These are phyloP conservation scores for Eustoma russellianum DNA, from an alignment of 257 asterid species.

Conservation along the genomic window DNA sequence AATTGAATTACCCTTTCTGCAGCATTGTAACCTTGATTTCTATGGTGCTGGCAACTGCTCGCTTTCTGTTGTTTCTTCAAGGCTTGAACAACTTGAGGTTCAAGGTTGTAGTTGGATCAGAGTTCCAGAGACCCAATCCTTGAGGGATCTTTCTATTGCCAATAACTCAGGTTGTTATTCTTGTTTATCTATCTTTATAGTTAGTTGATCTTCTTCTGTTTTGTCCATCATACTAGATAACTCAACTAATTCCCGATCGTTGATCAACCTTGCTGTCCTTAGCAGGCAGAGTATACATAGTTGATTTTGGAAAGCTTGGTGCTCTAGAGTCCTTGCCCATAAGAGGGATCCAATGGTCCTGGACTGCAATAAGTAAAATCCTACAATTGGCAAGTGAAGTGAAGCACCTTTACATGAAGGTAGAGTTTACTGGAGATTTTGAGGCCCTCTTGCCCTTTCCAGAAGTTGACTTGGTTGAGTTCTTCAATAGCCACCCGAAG, in stretches of 20 bases:
- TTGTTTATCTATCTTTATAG: neutral
- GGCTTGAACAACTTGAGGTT: conserved; percentile 62
- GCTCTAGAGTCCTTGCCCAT: conserved; percentile 65
- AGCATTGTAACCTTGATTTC: conserved; percentile 73
- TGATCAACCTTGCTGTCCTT: neutral
- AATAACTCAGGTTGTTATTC: conserved; percentile 56
- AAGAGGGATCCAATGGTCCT: conserved; percentile 91
- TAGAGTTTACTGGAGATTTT: conserved; percentile 78
- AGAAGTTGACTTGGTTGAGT: conserved; percentile 77
- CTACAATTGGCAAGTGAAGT: conserved; percentile 83
- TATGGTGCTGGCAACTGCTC: conserved; percentile 66
- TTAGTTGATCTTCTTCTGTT: neutral
- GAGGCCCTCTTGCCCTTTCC: conserved; percentile 76
- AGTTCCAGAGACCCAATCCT: conserved; percentile 47
- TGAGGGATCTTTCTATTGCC: conserved; percentile 60
- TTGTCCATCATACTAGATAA: neutral
- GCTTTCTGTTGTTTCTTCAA: conserved; percentile 43
- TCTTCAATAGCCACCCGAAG: conserved; percentile 89
- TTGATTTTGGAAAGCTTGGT: conserved; percentile 72
- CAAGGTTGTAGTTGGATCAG: conserved; percentile 86
- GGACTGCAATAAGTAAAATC: conserved; percentile 73
- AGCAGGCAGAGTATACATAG: conserved; percentile 58
- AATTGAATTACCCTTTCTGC: conserved; percentile 54
- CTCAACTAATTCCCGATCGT: neutral
- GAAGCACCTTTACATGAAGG: conserved; percentile 88